These are phyloP conservation scores for Aspergillus asperescens DNA, from an alignment of 495 filamentous ascomycete species.

Conservation along the genomic window DNA sequence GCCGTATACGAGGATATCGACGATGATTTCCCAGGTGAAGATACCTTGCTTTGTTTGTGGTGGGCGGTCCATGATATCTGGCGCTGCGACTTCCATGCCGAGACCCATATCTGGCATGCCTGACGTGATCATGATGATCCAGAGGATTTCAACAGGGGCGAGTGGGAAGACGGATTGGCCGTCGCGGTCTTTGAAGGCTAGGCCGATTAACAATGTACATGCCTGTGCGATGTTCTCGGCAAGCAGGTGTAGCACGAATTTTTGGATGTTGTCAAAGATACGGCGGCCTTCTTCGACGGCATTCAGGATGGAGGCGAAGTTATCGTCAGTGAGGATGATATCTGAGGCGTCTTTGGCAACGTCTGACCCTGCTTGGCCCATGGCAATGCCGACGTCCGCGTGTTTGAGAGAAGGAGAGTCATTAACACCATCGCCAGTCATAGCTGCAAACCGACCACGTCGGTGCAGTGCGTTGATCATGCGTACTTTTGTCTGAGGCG, in stretches of 20 bases:
- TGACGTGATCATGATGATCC: conserved; percentile 75
- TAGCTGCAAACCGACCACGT: conserved; percentile 59
- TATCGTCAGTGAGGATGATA: conserved; percentile 76
- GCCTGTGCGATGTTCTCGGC: conserved; percentile 70
- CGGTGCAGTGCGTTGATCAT: conserved; percentile 74
- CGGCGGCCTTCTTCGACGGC: conserved; percentile 67
- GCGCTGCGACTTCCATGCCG: conserved; percentile 61
- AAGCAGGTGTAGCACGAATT: conserved; percentile 68
- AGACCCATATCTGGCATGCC: conserved; percentile 70
- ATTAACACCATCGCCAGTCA: conserved; percentile 87
- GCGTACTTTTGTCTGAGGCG: conserved; percentile 67
- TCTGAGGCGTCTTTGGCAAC: conserved; percentile 81
- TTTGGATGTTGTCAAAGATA: conserved; percentile 75
- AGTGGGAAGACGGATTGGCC: conserved; percentile 67
- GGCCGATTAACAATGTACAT: conserved; percentile 61
- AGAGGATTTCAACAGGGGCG: conserved; percentile 66
- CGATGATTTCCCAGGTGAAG: conserved; percentile 62
- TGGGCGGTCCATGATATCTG: conserved; percentile 62
- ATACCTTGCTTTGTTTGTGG: conserved; percentile 63
- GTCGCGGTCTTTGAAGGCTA: conserved; percentile 61
- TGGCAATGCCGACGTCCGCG: conserved; percentile 81
- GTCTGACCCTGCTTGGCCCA: conserved; percentile 74
- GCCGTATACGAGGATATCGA: conserved; percentile 66
- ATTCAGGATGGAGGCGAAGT: conserved; percentile 76
- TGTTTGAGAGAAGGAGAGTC: conserved; percentile 76